Evolutionary conservation across 116 monocot genomes (phyloP), one percentile per base, ranked within the genome.

Genomic region (Papilionanthe hybrid): DNA sequence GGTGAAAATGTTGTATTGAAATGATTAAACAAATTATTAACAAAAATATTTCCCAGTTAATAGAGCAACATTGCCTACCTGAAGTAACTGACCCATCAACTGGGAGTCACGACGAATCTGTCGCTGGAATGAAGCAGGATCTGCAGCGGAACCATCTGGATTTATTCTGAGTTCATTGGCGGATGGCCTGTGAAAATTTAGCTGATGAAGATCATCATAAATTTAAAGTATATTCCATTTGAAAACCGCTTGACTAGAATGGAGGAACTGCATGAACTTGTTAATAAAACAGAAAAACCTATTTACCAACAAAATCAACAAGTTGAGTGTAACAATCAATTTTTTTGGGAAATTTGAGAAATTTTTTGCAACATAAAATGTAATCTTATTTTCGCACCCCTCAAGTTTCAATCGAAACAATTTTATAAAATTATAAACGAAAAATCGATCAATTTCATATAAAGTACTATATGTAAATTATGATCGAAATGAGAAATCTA

Each of bases 101-200:
- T 92, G 94, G 19, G 97, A 83, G 87, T 94, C 86, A 76, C 83
- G 41, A 10, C 83, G 86, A 76, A 97, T 78, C 12, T 85, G 89
- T 76, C 91, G 92, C 75, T 90, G 94, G 72, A 97, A 97, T 44
- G 92, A 89, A 71, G 56, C 75, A 86, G 97, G 94, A 80, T 97
- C 89, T 57, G 86, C 82, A 74, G 94, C 94, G n/a, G 97, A 94
- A 45, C 97, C 97, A 87, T 97, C 97, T 75, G 88, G 72, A 78
- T 92, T 94, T 72, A 94, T 63, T 77, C 82, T 88, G 65, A 94
- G 79, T 60, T 90, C 85, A 89, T 86, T 78, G 60, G 79, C 8
- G 68, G 91, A 45, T 76, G 75, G 15, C 82, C 97, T 97, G 84
- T 87, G 78, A 88, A 47, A 78, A 28, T 72, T 42, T 43, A 43